Evolutionary conservation across 768 basidiomycete genomes (phyloP).

Genomic region (Russula foetens): DNA sequence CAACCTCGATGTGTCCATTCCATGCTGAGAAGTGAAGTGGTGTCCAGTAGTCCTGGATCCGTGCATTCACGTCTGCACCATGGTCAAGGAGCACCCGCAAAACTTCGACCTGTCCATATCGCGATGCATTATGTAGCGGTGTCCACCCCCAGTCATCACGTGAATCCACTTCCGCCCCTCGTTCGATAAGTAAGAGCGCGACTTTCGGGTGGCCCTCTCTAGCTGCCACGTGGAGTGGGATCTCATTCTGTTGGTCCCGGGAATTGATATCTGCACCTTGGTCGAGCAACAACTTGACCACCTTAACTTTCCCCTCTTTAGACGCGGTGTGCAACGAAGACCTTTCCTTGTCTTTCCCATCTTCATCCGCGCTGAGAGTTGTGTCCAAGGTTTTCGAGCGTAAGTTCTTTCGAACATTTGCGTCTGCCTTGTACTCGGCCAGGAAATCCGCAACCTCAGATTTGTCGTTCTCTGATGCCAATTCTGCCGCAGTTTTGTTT

Average conservation of each 20-base stretch:
- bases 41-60: background rate
- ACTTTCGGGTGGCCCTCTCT: background rate
- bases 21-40: too few species aligned
- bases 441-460: background rate
- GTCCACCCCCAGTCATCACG: background rate
- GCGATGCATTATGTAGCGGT: background rate
- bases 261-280: background rate
- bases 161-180: background rate
- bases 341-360: too few species aligned
- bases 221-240: background rate
- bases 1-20: too few species aligned
- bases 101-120: background rate
- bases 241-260: background rate
- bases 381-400: background rate
- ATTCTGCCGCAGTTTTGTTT: background rate
- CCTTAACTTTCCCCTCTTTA: background rate
- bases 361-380: background rate
- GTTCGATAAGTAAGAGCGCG: background rate
- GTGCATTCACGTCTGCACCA: background rate
- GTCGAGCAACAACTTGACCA: background rate
- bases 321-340: background rate
- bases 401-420: background rate
- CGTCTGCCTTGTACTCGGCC: background rate
- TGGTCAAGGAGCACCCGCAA: background rate
- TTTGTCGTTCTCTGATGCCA: background rate